Evolutionary conservation across 352 stramenopile species (phyloP), one percentile per base, ranked within the genome.

Genomic region (Phytophthora aleatoria): DNA sequence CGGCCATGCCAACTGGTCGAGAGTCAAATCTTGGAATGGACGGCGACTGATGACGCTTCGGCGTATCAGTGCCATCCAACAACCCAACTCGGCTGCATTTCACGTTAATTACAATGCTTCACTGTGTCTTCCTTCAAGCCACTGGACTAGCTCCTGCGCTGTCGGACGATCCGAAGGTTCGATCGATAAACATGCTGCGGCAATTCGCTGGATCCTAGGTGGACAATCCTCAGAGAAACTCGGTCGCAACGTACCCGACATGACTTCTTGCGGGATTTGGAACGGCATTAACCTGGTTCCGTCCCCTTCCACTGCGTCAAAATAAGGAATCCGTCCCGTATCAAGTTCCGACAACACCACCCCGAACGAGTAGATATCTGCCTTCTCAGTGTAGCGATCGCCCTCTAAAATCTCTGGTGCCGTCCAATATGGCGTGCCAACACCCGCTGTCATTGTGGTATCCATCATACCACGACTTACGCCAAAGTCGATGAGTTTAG

Each of bases 401-500:
- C 77, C 75, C 36, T 80, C 54, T 26, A 92, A 49, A 15, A 96
- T 53, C 57, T 96, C 89, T 0, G 87, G 89, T 0, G 89, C 87
- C 7, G 88, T 87, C 76, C 92, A 96, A 43, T 89, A 88, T 7
- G 83, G 80, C 9, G 88, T 97, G 0, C 89, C 89, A 8, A 92
- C 91, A 24, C 90, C 85, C 0, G 82, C 45, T 77, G 76, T 71
- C 89, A 83, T 53, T 47, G 59, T 68, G 30, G 49, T 15, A 16
- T 73, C 65, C 13, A 60, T 49, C 11, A 50, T 15, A 6, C 33
- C 39, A 3, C 59, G 84, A 31, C 69, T 83, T 62, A 92, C 65
- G 28, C 89, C 90, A 71, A 97, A 96, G 64, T 96, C 88, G 24
- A 83, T 92, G 27, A 96, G 53, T 28, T 90, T 85, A 5, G 91